phyloP scores from a whole-genome alignment of 2,329 filamentous ascomycete genomes.

The Fusarium oxysporum region DNA sequence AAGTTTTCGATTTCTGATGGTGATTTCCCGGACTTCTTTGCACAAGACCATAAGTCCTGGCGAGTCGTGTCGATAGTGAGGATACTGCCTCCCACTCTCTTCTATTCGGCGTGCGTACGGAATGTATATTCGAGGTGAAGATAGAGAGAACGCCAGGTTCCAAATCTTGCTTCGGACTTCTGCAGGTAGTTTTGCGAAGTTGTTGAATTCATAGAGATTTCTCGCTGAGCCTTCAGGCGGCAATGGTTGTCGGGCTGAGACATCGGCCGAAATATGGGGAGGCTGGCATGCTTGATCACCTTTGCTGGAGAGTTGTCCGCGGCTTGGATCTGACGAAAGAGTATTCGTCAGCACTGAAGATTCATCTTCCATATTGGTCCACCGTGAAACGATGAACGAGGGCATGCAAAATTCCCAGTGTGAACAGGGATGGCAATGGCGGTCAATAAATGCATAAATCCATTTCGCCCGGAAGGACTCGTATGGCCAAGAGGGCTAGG shows the following conservation, averaged over 20 bases:
- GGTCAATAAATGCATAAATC: neutral
- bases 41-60: neutral
- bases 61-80: neutral
- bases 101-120: neutral
- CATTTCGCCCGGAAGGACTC: neutral
- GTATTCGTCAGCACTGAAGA: neutral
- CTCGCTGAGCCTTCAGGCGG: neutral
- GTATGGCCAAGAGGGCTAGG: too few relatives aligned
- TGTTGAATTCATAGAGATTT: neutral
- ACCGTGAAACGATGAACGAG: neutral
- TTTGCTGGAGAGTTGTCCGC: neutral
- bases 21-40: neutral
- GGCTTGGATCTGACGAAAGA: neutral
- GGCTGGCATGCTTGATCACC: neutral
- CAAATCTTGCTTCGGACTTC: neutral
- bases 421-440: neutral
- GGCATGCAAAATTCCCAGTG: neutral
- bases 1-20: neutral
- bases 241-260: neutral
- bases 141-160: neutral
- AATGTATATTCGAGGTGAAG: neutral
- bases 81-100: neutral
- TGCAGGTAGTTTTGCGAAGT: neutral
- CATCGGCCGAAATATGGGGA: neutral
- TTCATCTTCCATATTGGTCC: neutral